Evolutionary conservation across 2,329 filamentous ascomycete genomes (phyloP).

Genomic region (Elsinoe arachidis): DNA sequence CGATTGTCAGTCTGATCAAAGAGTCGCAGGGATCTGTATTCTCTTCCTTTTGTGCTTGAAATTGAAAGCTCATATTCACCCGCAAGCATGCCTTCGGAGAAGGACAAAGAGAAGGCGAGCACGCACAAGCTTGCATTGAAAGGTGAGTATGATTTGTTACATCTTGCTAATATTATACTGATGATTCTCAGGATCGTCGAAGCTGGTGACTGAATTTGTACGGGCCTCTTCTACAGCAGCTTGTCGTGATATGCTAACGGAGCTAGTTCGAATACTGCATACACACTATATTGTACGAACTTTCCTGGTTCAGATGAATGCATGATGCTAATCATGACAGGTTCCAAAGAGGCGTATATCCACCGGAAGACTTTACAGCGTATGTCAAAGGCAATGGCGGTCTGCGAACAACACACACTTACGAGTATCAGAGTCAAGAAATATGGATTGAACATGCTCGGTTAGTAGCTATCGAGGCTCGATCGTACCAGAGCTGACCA

Average conservation of each 20-base stretch:
- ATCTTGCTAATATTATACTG: not conserved
- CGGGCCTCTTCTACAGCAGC: slow-evolving; percentile 30
- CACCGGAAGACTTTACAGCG: slow-evolving; percentile 93
- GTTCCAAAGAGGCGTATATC: slow-evolving; percentile 77
- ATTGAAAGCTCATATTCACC: not conserved
- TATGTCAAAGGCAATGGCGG: slow-evolving; percentile 36
- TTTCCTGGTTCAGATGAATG: not conserved
- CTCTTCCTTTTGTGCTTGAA: not conserved
- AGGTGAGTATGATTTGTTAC: slow-evolving; percentile 36
- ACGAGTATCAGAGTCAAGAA: slow-evolving; percentile 66
- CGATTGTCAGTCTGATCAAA: not conserved
- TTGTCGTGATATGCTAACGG: not conserved
- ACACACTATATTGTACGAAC: slow-evolving; percentile 77
- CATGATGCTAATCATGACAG: slow-evolving; percentile 36
- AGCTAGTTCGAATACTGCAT: slow-evolving; percentile 90
- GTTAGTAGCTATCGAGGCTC: slow-evolving; percentile 33
- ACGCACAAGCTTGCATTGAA: slow-evolving; percentile 90
- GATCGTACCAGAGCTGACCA: slow-evolving; percentile 18
- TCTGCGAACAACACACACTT: not conserved
- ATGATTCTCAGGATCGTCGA: slow-evolving; percentile 53
- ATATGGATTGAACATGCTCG: slow-evolving; percentile 97
- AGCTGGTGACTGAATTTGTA: slow-evolving; percentile 92
- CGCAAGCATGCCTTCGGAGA: slow-evolving; percentile 12
- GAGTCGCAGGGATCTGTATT: not conserved
- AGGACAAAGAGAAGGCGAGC: slow-evolving; percentile 61